Conservation (phyloP, 1,139 yeast species). For the Hyphopichia pseudoburtonii region DNA sequence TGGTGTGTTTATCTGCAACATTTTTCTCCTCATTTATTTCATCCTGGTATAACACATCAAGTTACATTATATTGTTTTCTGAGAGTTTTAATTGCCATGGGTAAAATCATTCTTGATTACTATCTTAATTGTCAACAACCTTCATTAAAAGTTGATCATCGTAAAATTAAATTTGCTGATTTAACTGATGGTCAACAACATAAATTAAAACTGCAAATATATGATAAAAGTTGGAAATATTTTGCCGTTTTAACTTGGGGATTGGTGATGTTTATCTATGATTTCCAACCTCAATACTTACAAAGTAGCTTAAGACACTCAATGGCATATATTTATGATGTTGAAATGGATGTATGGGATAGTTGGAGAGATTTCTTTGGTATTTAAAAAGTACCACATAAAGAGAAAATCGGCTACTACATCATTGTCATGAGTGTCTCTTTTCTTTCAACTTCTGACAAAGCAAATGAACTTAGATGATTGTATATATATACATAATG, state of each 20-base stretch:
- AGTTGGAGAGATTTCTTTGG: constrained; percentile 47
- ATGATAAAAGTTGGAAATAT: constrained; percentile 56
- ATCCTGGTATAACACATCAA: constrained; percentile 55
- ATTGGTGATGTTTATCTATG: constrained; percentile 68
- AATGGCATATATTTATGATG: constrained; percentile 71
- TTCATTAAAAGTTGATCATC: constrained; percentile 21
- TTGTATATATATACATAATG: too few relatives aligned
- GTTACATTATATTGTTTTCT: constrained; percentile 63
- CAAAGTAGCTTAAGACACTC: constrained; percentile 69
- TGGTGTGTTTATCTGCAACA: constrained; percentile 65
- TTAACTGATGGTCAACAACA: constrained; percentile 31
- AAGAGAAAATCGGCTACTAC: too few relatives aligned
- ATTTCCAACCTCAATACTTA: constrained; percentile 60
- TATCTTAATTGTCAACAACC: constrained; percentile 41
- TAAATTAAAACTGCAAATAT: constrained; percentile 33
- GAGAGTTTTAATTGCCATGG: constrained; percentile 53
- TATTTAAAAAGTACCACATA: constrained; percentile 15
- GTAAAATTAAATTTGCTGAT: constrained; percentile 27
- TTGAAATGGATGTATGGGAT: constrained; percentile 43
- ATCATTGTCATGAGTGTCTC: too few relatives aligned
- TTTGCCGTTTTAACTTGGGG: constrained; percentile 79
- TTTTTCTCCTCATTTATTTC: constrained; percentile 42
- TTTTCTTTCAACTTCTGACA: too few relatives aligned
- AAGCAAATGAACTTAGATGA: too few relatives aligned
- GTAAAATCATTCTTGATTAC: constrained; percentile 46